Base-by-base conservation (phyloP, 164 flowering plant genomes). In the Pachysandra terminalis region DNA sequence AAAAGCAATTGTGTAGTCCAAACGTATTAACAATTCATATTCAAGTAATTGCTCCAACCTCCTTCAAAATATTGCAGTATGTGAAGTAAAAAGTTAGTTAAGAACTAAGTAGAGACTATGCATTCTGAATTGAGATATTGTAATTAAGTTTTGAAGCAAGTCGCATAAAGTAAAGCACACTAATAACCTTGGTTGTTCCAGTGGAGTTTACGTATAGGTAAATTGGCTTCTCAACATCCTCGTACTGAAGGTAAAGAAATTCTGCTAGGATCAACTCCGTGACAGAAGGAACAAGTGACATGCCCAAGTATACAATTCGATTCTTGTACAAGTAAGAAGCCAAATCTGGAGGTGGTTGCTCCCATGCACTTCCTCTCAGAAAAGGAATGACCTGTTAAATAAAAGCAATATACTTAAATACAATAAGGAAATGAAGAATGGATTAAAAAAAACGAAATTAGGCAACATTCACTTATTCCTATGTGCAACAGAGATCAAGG, bases 311-410 rank as follows among this genome's bases (percentile, higher is more conserved):
- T 45, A 95, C 93, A 75, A 95, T 95, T 65, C 98, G 84, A 69
- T 93, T 86, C 63, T 86, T 87, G 75, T 66, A 89, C 76, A 92
- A 77, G 73, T 92, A 90, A 22, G 99, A 92, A 56, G 98, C 91
- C 51, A 95, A 75, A 80, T 95, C 97, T 26, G 99, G 99, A 63
- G 99, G 99, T 65, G 97, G 96, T 68, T 88, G 89, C 84, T 92
- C 93, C 88, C 84, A 84, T 54, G 89, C 94, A 82, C 71, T 86
- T 77, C 96, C 96, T 72, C 84, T 83, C 40, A 81, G 37, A 63
- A 85, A 90, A 28, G 98, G 97, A 78, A 92, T 92, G 23, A 89
- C 98, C 98, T 95, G 81, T 61, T 56, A 76, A 70, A 5, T 78
- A 51, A 61, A 59, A 45, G 4, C 21, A 65, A 22, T 35, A 19